Conservation (phyloP, 192 early-diverging fungal species). For the Gamsiella multidivaricata region DNA sequence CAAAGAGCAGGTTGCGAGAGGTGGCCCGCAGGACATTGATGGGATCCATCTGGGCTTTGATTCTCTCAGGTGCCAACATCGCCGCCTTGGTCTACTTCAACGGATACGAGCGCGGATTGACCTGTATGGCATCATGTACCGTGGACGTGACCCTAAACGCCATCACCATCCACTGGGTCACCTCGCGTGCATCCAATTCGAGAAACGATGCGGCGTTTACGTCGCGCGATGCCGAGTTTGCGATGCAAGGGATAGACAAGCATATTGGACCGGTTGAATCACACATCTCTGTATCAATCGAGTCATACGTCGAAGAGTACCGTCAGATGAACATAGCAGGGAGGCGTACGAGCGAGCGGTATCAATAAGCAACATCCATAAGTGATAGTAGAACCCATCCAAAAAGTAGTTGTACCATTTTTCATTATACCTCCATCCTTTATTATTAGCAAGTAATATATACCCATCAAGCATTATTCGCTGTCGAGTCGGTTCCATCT, state of each 20-base stretch:
- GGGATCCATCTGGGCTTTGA: constrained; percentile 47
- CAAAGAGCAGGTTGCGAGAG: constrained; percentile 25
- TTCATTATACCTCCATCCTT: no score
- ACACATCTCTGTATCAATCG: constrained; percentile 42
- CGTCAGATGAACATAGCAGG: constrained; percentile 28
- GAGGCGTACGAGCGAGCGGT: no score
- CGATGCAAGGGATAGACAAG: constrained; percentile 16
- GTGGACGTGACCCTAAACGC: constrained; percentile 62
- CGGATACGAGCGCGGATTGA: constrained; percentile 55
- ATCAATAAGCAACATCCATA: no score
- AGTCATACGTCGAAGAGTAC: constrained; percentile 45
- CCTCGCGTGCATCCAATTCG: constrained; percentile 4
- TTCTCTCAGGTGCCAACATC: constrained; percentile 56
- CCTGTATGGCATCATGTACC: constrained; percentile 57
- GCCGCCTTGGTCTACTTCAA: constrained; percentile 36
- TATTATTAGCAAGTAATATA: no score
- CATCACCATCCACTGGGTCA: constrained; percentile 61
- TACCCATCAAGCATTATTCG: not conserved
- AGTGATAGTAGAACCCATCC: no score
- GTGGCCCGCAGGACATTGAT: constrained; percentile 55
- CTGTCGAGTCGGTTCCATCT: not conserved
- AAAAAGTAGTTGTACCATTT: no score
- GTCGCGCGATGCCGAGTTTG: not conserved
- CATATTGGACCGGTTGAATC: constrained; percentile 10
- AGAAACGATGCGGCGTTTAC: not conserved